Percentiles rank a stretch among this genome's conserved stretches.
These are phyloP conservation scores for Malania oleifera DNA, from an alignment of 164 flowering plant genomes.

Conservation along the genomic window DNA sequence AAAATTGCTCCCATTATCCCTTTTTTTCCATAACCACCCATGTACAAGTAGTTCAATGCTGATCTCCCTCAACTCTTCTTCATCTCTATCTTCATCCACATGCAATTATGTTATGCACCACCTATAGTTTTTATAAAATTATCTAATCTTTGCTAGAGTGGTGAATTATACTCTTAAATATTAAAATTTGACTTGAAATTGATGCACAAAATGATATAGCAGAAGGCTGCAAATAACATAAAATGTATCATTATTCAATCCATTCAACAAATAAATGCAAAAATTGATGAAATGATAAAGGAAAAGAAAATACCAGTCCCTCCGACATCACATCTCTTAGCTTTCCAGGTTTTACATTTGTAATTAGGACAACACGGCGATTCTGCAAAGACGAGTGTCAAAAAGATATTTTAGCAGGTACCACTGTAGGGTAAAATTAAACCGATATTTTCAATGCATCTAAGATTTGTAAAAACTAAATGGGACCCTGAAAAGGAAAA, in stretches of 20 bases:
- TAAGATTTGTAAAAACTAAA: background rate
- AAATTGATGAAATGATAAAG: background rate
- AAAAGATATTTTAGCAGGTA: background rate
- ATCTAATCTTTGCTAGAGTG: too few species aligned
- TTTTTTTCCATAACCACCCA: too few species aligned
- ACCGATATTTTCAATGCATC: background rate
- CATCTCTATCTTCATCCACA: too few species aligned
- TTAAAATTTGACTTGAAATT: too few species aligned
- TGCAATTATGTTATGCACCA: too few species aligned
- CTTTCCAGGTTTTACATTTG: slow-evolving; percentile 96
- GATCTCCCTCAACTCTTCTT: too few species aligned
- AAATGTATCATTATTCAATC: slow-evolving; percentile 2
- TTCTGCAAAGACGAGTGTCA: slow-evolving; percentile 41
- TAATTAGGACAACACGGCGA: slow-evolving; percentile 76
- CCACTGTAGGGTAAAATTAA: background rate
- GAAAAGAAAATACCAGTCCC: slow-evolving; percentile 65
- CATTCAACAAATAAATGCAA: background rate
- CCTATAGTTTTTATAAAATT: too few species aligned
- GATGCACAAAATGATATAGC: too few species aligned
- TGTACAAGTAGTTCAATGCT: too few species aligned
- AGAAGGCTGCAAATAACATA: background rate
- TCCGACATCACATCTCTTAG: slow-evolving; percentile 86
- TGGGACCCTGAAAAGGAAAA: background rate
- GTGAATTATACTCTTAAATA: too few species aligned
- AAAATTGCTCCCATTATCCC: too few species aligned